Evolutionary conservation across 2,329 filamentous ascomycete species (phyloP), one percentile per base, ranked within the genome.

Genomic region (Lachnellula arida): DNA sequence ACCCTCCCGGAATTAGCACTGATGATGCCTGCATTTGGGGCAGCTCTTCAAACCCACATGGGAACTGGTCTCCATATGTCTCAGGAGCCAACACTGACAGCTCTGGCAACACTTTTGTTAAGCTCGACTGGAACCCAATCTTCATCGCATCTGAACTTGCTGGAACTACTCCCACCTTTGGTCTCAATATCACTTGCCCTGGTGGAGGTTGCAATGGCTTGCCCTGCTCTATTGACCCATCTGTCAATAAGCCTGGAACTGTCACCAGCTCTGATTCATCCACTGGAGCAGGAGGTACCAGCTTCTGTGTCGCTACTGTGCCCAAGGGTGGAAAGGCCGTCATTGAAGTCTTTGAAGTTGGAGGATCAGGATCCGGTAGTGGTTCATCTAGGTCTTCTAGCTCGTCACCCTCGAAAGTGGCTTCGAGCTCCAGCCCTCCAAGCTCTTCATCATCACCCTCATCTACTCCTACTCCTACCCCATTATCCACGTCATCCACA

Each of bases 51-150:
- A 76, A 84, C 60, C 78, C 86, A 1, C 72, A 84, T 63, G 89
- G 88, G 49, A 92, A 92, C 75, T 92, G 89, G 89, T 77, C 81
- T 50, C 84, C 87, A 2, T 93, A 85, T 67, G 88, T 91, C 60
- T 85, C 86, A 14, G 89, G 89, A 56, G 85, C 87, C 55, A 92
- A 92, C 72, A 85, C 84, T 15, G 84, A 85, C 62, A 64, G 67
- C 47, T 76, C 72, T 51, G 89, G 88, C 50, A 73, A 81, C 58
- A 91, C 88, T 1, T 92, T 81, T 68, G 79, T 90, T 64, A 91
- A 90, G 75, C 76, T 92, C 51, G 88, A 84, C 53, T 88, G 85
- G 79, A 92, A 92, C 71, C 89, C 89, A 23, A 87, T 89, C 59
- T 92, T 83, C 72, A 78, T 79, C 35, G 77, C 85, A 63, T 64